Conservation (phyloP, 257 asterid species). For the Oldenlandia corymbosa region DNA sequence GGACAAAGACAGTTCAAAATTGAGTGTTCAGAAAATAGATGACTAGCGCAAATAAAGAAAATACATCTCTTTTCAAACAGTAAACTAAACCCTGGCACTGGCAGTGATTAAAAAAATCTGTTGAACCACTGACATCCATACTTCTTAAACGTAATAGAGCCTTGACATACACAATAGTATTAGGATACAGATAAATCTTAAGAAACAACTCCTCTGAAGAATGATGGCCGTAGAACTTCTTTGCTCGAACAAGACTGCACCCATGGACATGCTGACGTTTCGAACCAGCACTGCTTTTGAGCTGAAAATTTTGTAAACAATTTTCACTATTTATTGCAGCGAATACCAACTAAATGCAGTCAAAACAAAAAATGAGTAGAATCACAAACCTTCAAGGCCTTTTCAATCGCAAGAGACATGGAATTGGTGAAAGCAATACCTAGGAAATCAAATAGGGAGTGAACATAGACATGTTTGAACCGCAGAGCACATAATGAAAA, state of each 20-base stretch:
- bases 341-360: constrained; percentile 13
- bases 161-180: background rate
- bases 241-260: constrained; percentile 73
- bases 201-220: constrained; percentile 79
- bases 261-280: constrained; percentile 92
- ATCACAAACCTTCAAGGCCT: constrained; percentile 65
- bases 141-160: background rate
- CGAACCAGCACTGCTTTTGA: constrained; percentile 67
- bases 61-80: background rate
- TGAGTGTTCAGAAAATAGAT: background rate
- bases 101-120: background rate
- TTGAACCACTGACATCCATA: background rate
- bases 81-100: background rate
- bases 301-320: constrained; percentile 41
- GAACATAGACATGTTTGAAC: constrained; percentile 16
- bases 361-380: constrained; percentile 4
- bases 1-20: background rate
- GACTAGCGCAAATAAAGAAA: background rate
- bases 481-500: background rate
- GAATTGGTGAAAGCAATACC: constrained; percentile 46
- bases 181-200: constrained; percentile 94
- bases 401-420: constrained; percentile 69
- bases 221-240: constrained; percentile 87
- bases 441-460: constrained; percentile 29
- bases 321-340: constrained; percentile 13